Evolutionary conservation across 2,329 filamentous ascomycete genomes (phyloP).

Genomic region (Fusarium beomiforme): DNA sequence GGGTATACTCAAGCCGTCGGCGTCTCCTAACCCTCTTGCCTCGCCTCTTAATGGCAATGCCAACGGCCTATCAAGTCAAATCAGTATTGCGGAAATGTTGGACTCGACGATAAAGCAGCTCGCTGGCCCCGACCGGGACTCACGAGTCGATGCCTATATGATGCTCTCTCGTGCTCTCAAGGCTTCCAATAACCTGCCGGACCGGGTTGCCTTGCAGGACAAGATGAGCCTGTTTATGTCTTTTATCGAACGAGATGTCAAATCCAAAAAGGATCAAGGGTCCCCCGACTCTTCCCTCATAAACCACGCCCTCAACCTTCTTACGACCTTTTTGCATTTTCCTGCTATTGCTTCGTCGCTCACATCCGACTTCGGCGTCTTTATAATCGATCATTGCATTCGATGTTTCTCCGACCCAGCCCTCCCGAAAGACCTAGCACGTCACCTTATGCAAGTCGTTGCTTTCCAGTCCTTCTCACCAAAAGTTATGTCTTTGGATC

Average conservation of each 20-base stretch:
- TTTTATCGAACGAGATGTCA: constrained; percentile 86
- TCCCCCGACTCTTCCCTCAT: constrained; percentile 74
- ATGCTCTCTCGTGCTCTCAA: constrained; percentile 80
- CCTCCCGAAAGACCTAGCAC: constrained; percentile 79
- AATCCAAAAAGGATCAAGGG: constrained; percentile 65
- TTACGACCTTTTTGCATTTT: constrained; percentile 80
- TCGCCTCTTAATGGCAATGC: constrained; percentile 54
- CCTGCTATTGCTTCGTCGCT: constrained; percentile 75
- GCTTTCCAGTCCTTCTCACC: constrained; percentile 81
- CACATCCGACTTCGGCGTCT: constrained; percentile 80
- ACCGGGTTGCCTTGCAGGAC: constrained; percentile 74
- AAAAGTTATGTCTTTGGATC: constrained; percentile 77
- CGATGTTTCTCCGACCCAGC: constrained; percentile 74
- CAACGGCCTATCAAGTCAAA: constrained; percentile 50
- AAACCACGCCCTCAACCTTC: constrained; percentile 80
- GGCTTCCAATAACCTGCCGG: constrained; percentile 83
- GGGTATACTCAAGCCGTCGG: constrained; percentile 81
- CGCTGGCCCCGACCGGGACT: constrained; percentile 75
- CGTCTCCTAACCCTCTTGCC: constrained; percentile 58
- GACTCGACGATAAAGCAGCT: constrained; percentile 87
- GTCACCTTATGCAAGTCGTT: constrained; percentile 82
- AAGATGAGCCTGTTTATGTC: constrained; percentile 83
- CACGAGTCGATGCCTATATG: constrained; percentile 86
- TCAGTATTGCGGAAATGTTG: constrained; percentile 80
- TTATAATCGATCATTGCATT: constrained; percentile 84